Base-by-base conservation (phyloP, 768 basidiomycete genomes). In the Tephrocybe sp. region DNA sequence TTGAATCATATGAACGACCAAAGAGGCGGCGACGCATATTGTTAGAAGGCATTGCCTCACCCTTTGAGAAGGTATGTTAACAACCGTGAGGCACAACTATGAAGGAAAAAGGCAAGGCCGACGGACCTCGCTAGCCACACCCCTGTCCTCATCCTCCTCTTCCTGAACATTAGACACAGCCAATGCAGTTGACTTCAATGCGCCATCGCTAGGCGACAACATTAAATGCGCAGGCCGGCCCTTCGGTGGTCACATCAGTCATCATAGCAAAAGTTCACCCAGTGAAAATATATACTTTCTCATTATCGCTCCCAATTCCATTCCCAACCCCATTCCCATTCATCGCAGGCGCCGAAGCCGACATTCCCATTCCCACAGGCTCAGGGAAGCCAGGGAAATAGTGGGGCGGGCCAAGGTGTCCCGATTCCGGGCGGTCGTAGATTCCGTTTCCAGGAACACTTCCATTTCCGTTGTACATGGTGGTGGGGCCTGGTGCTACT, bases 101-200 rank as follows among this genome's bases (percentile, higher is more conserved):
- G 9, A 0, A 28, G 39, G 31, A 19, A 31, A 8, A 28, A 32
- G 38, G n/a, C 38, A 37, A 49, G 55, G 19, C 38, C 30, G 15
- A 69, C 81, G 46, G 56, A 89, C 89, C 62, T 92, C 90, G 62
- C 88, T 90, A 65, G 86, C 69, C 38, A 59, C 70, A 65, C 59
- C 81, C 62, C 52, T 57, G 25, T 74, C 72, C 16, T 88, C 86
- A 11, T 83, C 84, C 4, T 76, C 75, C 5, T 61, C 68, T 21
- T 68, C 70, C 25, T 57, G 58, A 25, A 62, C 62, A 19, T 69
- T 66, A 5, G 63, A 69, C 21, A 66, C 62, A 18, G 66, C 69
- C n/a, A 65, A 77, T 1, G 66, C 68, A n/a, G 65, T 68, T 11
- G 71, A 66, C 32, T 74, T 76, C 16, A 87, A 65, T 6, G 77